These are phyloP conservation scores for Mesostigma viride DNA, from an alignment of 139 green algal genomes.

Conservation along the genomic window DNA sequence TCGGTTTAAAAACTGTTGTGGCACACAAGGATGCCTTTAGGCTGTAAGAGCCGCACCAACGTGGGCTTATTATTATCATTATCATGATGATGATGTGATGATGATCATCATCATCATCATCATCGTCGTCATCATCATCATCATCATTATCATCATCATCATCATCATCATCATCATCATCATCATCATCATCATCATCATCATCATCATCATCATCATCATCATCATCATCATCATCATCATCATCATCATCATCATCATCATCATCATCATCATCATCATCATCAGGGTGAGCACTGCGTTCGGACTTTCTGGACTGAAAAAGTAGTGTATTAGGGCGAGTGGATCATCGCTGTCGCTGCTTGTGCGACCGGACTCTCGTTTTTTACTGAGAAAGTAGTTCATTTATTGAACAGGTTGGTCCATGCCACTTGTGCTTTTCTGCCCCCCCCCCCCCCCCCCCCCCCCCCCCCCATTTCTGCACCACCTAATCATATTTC, in stretches of 20 bases:
- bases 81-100: background rate
- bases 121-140: background rate
- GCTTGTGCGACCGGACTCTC: too few relatives aligned
- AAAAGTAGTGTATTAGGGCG: too few relatives aligned
- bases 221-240: background rate
- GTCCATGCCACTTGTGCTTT: too few relatives aligned
- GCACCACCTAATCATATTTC: too few relatives aligned
- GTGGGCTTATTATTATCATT: background rate
- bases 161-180: conserved; percentile 1
- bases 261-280: conserved; percentile 4
- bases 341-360: too few relatives aligned
- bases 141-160: conserved; percentile 2
- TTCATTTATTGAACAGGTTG: too few relatives aligned
- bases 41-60: background rate
- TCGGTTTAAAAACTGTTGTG: too few relatives aligned
- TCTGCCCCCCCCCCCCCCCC: too few relatives aligned
- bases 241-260: conserved; percentile 4
- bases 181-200: background rate
- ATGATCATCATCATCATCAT: background rate
- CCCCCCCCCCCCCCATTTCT: too few relatives aligned
- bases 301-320: too few relatives aligned
- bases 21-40: too few relatives aligned
- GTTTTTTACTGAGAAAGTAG: too few relatives aligned
- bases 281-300: conserved; percentile 2
- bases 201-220: background rate